phyloP scores from a whole-genome alignment of 1,284 basidiomycete genomes.

The Exobasidium cylindrosporum region DNA sequence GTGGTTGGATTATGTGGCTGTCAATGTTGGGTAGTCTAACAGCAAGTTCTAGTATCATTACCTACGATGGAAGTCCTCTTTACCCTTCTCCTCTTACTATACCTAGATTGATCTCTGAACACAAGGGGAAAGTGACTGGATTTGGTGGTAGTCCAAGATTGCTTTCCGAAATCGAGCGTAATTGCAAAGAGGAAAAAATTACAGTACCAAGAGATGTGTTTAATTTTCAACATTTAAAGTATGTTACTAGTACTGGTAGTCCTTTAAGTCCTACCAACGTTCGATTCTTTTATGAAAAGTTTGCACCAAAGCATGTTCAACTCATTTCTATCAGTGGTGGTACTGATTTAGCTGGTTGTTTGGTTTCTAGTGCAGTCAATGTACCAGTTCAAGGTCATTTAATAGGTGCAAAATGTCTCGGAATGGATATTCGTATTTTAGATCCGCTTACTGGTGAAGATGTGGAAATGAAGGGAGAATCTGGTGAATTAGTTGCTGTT shows the following conservation, averaged over 20 bases:
- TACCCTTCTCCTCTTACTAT: slow-evolving; percentile 42
- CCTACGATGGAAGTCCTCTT: slow-evolving; percentile 54
- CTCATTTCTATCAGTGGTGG: slow-evolving; percentile 44
- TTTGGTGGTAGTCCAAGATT: slow-evolving; percentile 48
- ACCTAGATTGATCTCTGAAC: slow-evolving; percentile 40
- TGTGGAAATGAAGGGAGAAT: slow-evolving; percentile 29
- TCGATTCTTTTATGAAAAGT: slow-evolving; percentile 42
- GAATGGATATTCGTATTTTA: slow-evolving; percentile 46
- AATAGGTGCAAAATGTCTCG: slow-evolving; percentile 48
- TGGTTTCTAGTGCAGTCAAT: slow-evolving; percentile 38
- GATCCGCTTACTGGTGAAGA: slow-evolving; percentile 33
- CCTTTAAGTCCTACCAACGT: slow-evolving; percentile 45
- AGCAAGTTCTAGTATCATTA: slow-evolving; percentile 42
- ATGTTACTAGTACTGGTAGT: slow-evolving; percentile 50
- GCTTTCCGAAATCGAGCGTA: slow-evolving; percentile 30
- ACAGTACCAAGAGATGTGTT: slow-evolving; percentile 10
- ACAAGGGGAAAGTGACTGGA: slow-evolving; percentile 35
- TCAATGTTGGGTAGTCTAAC: slow-evolving; percentile 39
- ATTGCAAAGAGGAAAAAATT: background rate
- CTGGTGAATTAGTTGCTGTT: slow-evolving; percentile 49
- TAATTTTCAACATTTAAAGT: slow-evolving; percentile 34
- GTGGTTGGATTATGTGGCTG: slow-evolving; percentile 53
- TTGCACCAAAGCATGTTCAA: slow-evolving; percentile 22
- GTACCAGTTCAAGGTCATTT: slow-evolving; percentile 49
- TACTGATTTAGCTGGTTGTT: slow-evolving; percentile 50